Conservation (phyloP, 805 yeast genomes). For the Phaffomyces opuntiae region DNA sequence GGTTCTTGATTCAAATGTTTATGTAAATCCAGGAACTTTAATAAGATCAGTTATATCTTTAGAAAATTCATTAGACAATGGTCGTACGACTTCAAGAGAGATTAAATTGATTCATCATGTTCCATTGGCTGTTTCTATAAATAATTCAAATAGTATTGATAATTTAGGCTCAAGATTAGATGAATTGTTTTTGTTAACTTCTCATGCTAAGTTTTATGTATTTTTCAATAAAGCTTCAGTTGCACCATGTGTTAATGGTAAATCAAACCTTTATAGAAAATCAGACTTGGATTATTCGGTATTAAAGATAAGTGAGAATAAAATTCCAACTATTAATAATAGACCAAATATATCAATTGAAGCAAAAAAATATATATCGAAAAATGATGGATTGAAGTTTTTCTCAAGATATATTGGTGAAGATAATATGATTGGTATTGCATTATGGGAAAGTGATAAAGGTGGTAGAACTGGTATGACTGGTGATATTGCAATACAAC, state of each 20-base stretch:
- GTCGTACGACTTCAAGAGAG: conserved; percentile 30
- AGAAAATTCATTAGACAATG: conserved; percentile 45
- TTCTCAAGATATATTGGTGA: conserved; percentile 84
- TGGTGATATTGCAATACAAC: conserved; percentile 75
- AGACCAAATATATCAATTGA: conserved; percentile 28
- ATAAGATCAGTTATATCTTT: conserved; percentile 53
- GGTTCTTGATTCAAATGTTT: conserved; percentile 83
- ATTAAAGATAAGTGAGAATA: conserved; percentile 28
- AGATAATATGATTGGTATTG: conserved; percentile 87
- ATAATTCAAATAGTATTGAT: conserved; percentile 6
- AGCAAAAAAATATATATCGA: conserved; percentile 25
- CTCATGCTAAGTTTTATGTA: conserved; percentile 81
- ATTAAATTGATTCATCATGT: conserved; percentile 75
- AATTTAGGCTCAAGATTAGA: conserved; percentile 62
- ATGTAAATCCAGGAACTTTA: conserved; percentile 62
- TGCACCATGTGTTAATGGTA: conserved; percentile 91
- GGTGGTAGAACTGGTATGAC: conserved; percentile 75
- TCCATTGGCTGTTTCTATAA: conserved; percentile 53
- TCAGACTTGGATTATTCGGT: conserved; percentile 60
- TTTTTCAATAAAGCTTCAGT: conserved; percentile 65
- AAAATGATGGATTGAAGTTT: conserved; percentile 46
- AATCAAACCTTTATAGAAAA: conserved; percentile 69
- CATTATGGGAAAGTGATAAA: conserved; percentile 63
- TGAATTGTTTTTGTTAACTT: conserved; percentile 76
- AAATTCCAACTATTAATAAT: conserved; percentile 24